phyloP scores from a whole-genome alignment of 495 filamentous ascomycete genomes.

The Neurospora sp. region DNA sequence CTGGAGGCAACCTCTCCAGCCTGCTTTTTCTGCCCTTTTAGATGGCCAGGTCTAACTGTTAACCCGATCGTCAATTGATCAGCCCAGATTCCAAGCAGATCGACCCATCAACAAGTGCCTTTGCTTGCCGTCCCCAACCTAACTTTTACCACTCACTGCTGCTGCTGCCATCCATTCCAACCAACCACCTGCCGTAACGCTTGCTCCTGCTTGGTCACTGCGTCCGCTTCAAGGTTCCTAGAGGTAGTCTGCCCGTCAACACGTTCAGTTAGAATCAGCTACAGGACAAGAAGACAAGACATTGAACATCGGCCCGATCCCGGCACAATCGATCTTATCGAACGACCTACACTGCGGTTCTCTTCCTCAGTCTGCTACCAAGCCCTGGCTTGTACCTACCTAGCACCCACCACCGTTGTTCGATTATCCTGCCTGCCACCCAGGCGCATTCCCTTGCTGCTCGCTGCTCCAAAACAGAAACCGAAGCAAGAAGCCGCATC shows the following conservation, averaged over 20 bases:
- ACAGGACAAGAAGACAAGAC: neutral
- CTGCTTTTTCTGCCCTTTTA: neutral
- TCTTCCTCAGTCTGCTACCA: neutral
- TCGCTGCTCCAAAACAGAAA: neutral
- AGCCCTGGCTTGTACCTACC: neutral
- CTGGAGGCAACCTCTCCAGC: neutral
- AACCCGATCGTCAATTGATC: slow-evolving; percentile 13
- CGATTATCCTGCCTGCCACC: neutral
- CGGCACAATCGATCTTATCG: neutral
- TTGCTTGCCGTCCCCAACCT: neutral
- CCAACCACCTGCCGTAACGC: neutral
- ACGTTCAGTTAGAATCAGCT: neutral
- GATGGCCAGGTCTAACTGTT: slow-evolving; percentile 4
- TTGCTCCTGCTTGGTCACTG: neutral
- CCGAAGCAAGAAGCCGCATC: neutral
- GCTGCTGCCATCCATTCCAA: neutral
- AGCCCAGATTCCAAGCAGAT: slow-evolving; percentile 24
- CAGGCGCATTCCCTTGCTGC: neutral
- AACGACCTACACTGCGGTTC: neutral
- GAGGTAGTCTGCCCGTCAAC: neutral
- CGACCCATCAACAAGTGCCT: slow-evolving; percentile 16
- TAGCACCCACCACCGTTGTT: neutral
- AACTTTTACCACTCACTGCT: neutral
- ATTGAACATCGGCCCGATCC: neutral
- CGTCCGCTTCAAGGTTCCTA: neutral